Base-by-base conservation (phyloP, 441 rosid species). In the Adansonia gregorii region DNA sequence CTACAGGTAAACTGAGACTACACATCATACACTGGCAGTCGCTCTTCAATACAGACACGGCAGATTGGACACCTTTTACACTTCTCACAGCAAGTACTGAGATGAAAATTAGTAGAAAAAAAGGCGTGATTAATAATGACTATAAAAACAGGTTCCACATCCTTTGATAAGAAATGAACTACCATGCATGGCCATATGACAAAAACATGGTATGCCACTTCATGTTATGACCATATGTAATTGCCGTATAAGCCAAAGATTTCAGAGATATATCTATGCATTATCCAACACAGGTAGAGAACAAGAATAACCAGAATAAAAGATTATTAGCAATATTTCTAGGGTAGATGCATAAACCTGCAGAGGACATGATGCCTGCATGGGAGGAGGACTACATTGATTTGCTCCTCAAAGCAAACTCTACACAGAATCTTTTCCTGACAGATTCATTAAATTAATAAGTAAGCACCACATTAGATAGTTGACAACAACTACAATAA, bases 361-460 rank as follows among this genome's bases (percentile, higher is more conserved):
- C 94, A 90, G 59, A 87, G 89, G 81, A 83, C 82, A 45, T 87
- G 92, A 86, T 88, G 94, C 82, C 91, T 80, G 84, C 92, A 90
- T 41, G 94, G 90, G 74, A 88, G 90, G 76, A 88, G 80, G 64
- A 90, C 91, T 65, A 84, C 58, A 15, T 83, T 83, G 66, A 90
- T 90, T 2, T 89, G 90, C 65, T 86, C 92, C 82, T 88, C 92
- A 6, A 89, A 90, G 87, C 94, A 90, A 74, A 87, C 81, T 86
- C 91, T 84, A 64, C 92, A 88, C 3, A 90, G 91, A 58, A 89
- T 90, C 84, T 83, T 90, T 76, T 89, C 92, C 94, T 90, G 88
- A 68, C 69, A 77, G 45, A 79, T 39, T 52, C 58, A 75, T 61
- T 17, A 61, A 41, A 79, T 74, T 6, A 67, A 66, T n/a, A 24